Base-by-base conservation (phyloP, 768 basidiomycete genomes). In the Mycena haematopus region DNA sequence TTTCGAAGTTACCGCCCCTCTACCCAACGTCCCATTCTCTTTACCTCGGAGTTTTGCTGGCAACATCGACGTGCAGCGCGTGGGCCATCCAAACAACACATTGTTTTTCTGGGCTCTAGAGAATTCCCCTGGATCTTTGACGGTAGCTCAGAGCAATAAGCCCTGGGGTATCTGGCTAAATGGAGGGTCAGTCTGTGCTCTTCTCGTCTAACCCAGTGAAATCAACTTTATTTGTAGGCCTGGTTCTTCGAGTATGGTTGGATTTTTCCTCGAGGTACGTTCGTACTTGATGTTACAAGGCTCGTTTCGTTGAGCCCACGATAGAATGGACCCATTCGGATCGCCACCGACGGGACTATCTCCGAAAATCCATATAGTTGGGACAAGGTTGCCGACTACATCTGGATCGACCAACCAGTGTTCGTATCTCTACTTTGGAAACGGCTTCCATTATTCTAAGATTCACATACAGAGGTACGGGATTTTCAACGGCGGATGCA, bases 121-220 rank as follows among this genome's bases (percentile, higher is more conserved):
- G 68, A 85, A 83, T 45, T 73, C 72, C 1, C 71, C 77, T 14
- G 86, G 85, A 9, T 87, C 88, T 1, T 74, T 91, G 52, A 31
- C 29, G 6, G 29, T 9, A 9, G 88, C 84, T 5, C 70, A 54
- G 0, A 65, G 68, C n/a, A 58, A 60, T 14, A 77, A 86, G 29
- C 89, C 89, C 2, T 90, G 89, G 90, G 82, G 82, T 3, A 86
- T 91, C 38, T 91, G 88, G 88, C 73, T 91, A 25, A 89, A 89
- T 62, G 89, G 89, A 74, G 85, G 85, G 85, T 84, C 55, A 31
- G n/a, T n/a, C n/a, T n/a, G n/a, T n/a, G n/a, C n/a, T n/a, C n/a
- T n/a, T 13, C 6, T 52, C 13, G n/a, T 31, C 19, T 31, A 31
- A 38, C 54, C 27, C 19, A 22, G 29, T 52, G 40, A 35, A 29